Base-by-base conservation (phyloP, 2,329 filamentous ascomycete genomes). In the Pseudocercospora fijiensis region DNA sequence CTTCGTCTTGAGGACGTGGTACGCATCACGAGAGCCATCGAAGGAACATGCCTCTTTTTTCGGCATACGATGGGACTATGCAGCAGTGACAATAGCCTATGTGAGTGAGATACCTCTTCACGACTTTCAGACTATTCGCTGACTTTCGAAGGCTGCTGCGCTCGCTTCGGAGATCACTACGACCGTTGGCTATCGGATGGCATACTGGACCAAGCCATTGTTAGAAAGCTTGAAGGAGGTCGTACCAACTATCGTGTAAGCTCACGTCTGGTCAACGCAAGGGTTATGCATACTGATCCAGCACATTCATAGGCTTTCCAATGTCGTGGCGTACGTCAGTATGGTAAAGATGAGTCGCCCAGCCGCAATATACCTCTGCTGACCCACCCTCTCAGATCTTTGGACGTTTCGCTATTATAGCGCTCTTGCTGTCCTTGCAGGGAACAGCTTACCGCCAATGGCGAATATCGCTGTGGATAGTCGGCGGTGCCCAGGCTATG, bases 61-160 rank as follows among this genome's bases (percentile, higher is more conserved):
- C 6, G 61, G 64, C 8, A 33, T 66, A 16, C 45, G 64, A 61
- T 66, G 61, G 61, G 64, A 66, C 56, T 66, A 60, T 37, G 33
- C 59, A 3, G 63, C 49, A 27, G 58, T 63, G 5, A 61, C 61
- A 13, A 13, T 66, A 6, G 61, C 64, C 10, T 57, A 52, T 56
- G 61, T 61, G 26, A 26, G 41, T 8, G 24, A 53, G 8, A 7
- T 16, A 30, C 5, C 6, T n/a, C n/a, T 30, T 20, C 49, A 2
- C 26, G 16, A 22, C 3, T n/a, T 49, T 6, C 22, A 53, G 22
- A 9, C 49, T 16, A 10, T n/a, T 16, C 10, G 24, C 49, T 53
- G 49, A 53, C 49, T n/a, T 3, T n/a, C 49, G 18, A 26, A 53
- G 49, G 16, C 26, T 55, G 4, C 30, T 27, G 51, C 43, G 18